These are phyloP conservation scores for Bremia lactucae DNA, from an alignment of 352 stramenopile species.

Conservation along the genomic window DNA sequence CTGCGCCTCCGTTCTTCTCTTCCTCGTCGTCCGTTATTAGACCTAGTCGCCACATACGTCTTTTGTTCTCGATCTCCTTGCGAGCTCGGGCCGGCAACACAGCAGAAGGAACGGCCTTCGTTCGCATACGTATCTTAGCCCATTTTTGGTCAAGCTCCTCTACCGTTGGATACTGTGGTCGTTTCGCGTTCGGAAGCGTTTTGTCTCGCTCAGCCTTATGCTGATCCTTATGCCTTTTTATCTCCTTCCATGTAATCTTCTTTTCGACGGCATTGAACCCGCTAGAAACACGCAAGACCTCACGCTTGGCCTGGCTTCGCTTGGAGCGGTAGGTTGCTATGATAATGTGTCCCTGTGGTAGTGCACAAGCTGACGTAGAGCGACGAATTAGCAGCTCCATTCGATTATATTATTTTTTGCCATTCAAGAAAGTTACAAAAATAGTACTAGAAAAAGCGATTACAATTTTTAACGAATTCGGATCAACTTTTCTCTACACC, in stretches of 20 bases:
- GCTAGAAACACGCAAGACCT: slow-evolving; percentile 5
- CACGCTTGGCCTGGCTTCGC: slow-evolving; percentile 33
- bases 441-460: no score
- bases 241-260: slow-evolving; percentile 12
- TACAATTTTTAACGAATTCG: no score
- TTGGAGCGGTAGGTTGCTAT: slow-evolving; percentile 45
- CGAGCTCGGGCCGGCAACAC: slow-evolving; percentile 28
- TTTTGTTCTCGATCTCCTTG: slow-evolving; percentile 48
- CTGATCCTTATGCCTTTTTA: slow-evolving; percentile 4
- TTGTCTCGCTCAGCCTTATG: slow-evolving; percentile 6
- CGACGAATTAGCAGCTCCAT: slow-evolving; percentile 37
- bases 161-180: slow-evolving; percentile 13
- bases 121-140: slow-evolving; percentile 30
- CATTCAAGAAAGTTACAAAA: no score
- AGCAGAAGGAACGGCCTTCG: slow-evolving; percentile 21
- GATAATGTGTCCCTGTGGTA: slow-evolving; percentile 14
- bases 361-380: slow-evolving; percentile 4
- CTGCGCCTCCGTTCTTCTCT: slow-evolving; percentile 9
- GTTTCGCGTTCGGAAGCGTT: slow-evolving; percentile 1
- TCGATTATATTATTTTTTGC: no score
- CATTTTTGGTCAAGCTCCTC: slow-evolving; percentile 37
- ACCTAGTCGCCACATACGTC: slow-evolving; percentile 45
- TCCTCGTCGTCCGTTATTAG: slow-evolving; percentile 39
- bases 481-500: slow-evolving; percentile 14
- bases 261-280: slow-evolving; percentile 1